These are phyloP conservation scores for Furcasterigmium furcatum DNA, from an alignment of 2,329 filamentous ascomycete species.

Conservation along the genomic window DNA sequence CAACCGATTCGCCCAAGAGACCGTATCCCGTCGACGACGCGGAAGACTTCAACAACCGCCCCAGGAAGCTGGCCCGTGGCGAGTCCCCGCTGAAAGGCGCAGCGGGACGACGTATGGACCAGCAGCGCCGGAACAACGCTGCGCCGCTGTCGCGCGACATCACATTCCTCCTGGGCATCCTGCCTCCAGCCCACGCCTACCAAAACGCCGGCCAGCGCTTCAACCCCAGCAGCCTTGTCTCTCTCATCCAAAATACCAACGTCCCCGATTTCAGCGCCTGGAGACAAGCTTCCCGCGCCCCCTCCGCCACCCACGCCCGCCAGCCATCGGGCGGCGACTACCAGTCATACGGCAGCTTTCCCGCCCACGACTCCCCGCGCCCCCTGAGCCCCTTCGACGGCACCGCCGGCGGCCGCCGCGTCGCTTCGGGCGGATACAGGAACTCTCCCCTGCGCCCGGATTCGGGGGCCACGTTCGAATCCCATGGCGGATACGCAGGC, in stretches of 20 bases:
- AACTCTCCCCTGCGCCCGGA: slow-evolving; percentile 50
- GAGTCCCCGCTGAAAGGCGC: slow-evolving; percentile 91
- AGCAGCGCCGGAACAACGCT: slow-evolving; percentile 63
- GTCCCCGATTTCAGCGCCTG: slow-evolving; percentile 60
- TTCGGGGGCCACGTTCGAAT: slow-evolving; percentile 37
- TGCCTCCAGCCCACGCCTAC: slow-evolving; percentile 72
- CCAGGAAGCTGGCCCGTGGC: slow-evolving; percentile 84
- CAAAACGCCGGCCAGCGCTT: slow-evolving; percentile 64
- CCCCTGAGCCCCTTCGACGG: slow-evolving; percentile 45
- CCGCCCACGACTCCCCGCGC: slow-evolving; percentile 20
- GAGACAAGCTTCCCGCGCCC: slow-evolving; percentile 29
- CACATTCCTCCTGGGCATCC: slow-evolving; percentile 65
- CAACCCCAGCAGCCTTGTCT: slow-evolving; percentile 67
- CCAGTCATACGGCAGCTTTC: slow-evolving; percentile 17
- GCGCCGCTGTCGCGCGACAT: slow-evolving; percentile 71
- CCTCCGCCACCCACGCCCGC: slow-evolving; percentile 29
- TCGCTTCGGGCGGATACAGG: slow-evolving; percentile 41
- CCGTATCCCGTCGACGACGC: slow-evolving; percentile 68
- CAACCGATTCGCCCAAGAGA: slow-evolving; percentile 56
- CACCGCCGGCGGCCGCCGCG: slow-evolving; percentile 23
- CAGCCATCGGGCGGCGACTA: slow-evolving; percentile 42
- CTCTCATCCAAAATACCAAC: slow-evolving; percentile 65
- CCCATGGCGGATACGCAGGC: slow-evolving; percentile 13
- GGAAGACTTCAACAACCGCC: slow-evolving; percentile 62
- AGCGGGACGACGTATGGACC: slow-evolving; percentile 79